Percentiles rank a stretch among this genome's conserved stretches.
These are phyloP conservation scores for Aspergillus latus DNA, from an alignment of 2,329 filamentous ascomycete species.

Conservation along the genomic window DNA sequence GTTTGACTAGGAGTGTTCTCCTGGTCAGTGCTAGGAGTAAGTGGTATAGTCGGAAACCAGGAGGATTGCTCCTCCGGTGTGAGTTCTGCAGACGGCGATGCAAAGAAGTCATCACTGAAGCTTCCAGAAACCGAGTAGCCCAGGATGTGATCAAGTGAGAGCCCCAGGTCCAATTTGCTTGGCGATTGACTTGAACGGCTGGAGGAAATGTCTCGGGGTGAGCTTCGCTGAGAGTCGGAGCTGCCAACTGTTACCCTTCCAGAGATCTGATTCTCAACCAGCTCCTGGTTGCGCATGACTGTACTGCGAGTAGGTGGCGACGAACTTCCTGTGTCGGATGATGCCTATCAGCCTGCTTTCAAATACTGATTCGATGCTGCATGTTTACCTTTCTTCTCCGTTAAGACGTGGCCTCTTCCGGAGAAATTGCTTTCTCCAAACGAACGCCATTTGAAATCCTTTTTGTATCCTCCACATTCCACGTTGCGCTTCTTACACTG, in stretches of 20 bases:
- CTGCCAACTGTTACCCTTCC: not conserved
- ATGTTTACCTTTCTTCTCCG: constrained; percentile 48
- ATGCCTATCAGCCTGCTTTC: constrained; percentile 2
- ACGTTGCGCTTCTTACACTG: constrained; percentile 67
- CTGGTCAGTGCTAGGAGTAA: constrained; percentile 9
- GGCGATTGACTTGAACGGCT: constrained; percentile 7
- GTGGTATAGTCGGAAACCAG: constrained; percentile 20
- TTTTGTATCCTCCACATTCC: constrained; percentile 69
- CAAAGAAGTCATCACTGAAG: constrained; percentile 16
- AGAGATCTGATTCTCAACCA: constrained; percentile 6
- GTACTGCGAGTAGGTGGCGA: constrained; percentile 13
- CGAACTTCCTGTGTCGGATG: constrained; percentile 8
- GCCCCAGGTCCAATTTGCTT: constrained; percentile 9
- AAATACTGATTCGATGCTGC: not conserved
- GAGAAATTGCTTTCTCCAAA: constrained; percentile 64
- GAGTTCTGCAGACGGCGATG: constrained; percentile 15
- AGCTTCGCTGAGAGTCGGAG: constrained; percentile 3
- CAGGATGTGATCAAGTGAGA: constrained; percentile 17
- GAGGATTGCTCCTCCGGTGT: constrained; percentile 17
- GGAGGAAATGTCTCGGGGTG: constrained; percentile 4
- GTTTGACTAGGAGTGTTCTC: constrained; percentile 10
- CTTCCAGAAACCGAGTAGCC: constrained; percentile 11
- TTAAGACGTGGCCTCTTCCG: constrained; percentile 34
- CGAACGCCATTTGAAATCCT: constrained; percentile 72
- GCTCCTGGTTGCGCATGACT: not conserved